These are phyloP conservation scores for Podospora bellae-mahoneyi DNA, from an alignment of 495 filamentous ascomycete genomes.

Conservation along the genomic window DNA sequence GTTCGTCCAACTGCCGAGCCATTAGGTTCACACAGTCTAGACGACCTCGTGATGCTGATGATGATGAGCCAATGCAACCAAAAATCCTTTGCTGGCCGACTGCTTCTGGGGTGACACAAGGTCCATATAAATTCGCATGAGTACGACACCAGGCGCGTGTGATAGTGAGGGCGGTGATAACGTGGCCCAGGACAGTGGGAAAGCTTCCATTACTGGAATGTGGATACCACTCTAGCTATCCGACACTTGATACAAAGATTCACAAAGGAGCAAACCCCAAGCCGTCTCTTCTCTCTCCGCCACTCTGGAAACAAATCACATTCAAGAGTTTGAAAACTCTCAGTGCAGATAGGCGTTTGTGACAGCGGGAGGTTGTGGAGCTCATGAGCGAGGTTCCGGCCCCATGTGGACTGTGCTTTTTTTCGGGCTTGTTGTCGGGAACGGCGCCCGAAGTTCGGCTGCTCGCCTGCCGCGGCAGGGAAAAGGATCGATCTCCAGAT, in stretches of 20 bases:
- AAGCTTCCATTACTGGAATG: neutral
- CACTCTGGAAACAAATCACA: conserved; percentile 16
- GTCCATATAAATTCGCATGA: neutral
- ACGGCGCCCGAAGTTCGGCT: neutral
- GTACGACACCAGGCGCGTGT: neutral
- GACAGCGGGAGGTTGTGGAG: neutral
- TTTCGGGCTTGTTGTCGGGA: neutral
- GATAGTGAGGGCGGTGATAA: conserved; percentile 1
- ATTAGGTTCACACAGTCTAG: neutral
- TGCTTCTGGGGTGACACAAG: conserved; percentile 11
- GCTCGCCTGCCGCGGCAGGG: neutral
- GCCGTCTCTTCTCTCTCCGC: conserved; percentile 11
- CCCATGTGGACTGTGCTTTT: conserved; percentile 3
- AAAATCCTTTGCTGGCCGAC: conserved; percentile 8
- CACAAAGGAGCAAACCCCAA: neutral
- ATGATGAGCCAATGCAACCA: neutral
- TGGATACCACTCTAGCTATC: neutral
- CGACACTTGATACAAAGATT: neutral
- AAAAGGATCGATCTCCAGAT: conserved; percentile 3
- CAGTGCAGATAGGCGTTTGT: neutral
- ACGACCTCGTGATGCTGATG: conserved; percentile 11
- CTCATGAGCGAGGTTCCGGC: neutral
- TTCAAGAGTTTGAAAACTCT: neutral
- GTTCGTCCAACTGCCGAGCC: conserved; percentile 6
- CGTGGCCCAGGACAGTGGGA: neutral